Percentiles rank a stretch among this genome's conserved stretches.
These are phyloP conservation scores for Phytopythium mirpurense DNA, from an alignment of 352 stramenopile genomes.

Conservation along the genomic window DNA sequence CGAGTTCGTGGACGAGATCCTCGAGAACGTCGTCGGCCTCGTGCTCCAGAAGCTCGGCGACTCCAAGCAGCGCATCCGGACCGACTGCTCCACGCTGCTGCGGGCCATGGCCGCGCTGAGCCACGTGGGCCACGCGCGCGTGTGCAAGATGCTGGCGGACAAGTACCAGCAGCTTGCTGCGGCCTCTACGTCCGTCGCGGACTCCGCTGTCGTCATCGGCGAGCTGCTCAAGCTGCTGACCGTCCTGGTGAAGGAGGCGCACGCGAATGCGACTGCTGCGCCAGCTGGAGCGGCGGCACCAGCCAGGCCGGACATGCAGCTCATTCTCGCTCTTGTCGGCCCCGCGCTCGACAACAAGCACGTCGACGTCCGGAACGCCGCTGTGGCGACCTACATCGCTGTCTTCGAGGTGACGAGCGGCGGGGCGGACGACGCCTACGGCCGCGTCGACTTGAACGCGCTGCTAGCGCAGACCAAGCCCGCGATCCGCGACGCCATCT, in stretches of 20 bases:
- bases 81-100: conserved; percentile 68
- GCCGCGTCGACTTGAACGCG: conserved; percentile 49
- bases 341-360: conserved; percentile 78
- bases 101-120: conserved; percentile 49
- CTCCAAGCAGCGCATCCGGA: conserved; percentile 65
- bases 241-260: conserved; percentile 42
- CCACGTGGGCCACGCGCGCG: conserved; percentile 52
- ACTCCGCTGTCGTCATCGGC: conserved; percentile 44
- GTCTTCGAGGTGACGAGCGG: conserved; percentile 74
- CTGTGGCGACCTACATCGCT: conserved; percentile 54
- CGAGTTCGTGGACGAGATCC: conserved; percentile 49
- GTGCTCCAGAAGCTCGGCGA: conserved; percentile 75
- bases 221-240: conserved; percentile 69
- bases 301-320: conserved; percentile 20
- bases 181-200: conserved; percentile 22
- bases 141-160: conserved; percentile 60
- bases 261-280: not conserved
- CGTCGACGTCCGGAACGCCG: conserved; percentile 70
- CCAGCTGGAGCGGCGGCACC: not conserved
- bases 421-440: conserved; percentile 20
- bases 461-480: conserved; percentile 61
- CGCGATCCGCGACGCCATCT: conserved; percentile 68
- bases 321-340: conserved; percentile 43
- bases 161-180: conserved; percentile 42
- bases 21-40: conserved; percentile 49